phyloP scores from a whole-genome alignment of 306 rosid genomes.

The Malus fusca region DNA sequence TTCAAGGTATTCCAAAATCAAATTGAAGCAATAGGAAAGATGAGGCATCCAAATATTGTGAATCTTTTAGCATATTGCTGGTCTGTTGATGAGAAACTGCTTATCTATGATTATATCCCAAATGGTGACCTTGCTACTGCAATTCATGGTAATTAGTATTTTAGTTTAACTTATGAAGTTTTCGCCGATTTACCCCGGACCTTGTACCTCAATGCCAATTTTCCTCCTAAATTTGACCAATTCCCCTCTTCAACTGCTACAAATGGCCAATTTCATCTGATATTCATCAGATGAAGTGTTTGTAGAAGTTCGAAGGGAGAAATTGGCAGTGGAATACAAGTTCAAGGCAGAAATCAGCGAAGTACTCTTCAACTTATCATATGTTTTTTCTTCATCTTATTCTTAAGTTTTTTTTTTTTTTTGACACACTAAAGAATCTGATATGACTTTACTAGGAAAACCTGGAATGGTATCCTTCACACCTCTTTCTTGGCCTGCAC shows the following conservation, averaged over 20 bases:
- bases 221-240: too few species aligned
- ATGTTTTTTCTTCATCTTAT: not conserved
- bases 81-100: constrained; percentile 96
- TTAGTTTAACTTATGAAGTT: too few species aligned
- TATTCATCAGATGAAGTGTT: too few species aligned
- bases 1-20: constrained; percentile 84
- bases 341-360: too few species aligned
- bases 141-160: constrained; percentile 56
- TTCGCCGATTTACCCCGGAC: too few species aligned
- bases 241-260: too few species aligned
- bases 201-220: too few species aligned
- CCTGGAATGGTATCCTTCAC: constrained; percentile 49
- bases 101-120: constrained; percentile 71
- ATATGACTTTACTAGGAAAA: constrained; percentile 38
- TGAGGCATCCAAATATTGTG: constrained; percentile 75
- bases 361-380: too few species aligned
- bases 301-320: too few species aligned
- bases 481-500: constrained; percentile 58
- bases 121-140: constrained; percentile 84
- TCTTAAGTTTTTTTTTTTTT: not conserved
- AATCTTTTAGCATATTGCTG: constrained; percentile 81
- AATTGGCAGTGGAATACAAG: too few species aligned
- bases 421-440: not conserved
- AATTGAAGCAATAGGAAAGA: constrained; percentile 89
- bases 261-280: too few species aligned